Conservation (phyloP, 2,329 filamentous ascomycete genomes). For the Balansia obtecta region DNA sequence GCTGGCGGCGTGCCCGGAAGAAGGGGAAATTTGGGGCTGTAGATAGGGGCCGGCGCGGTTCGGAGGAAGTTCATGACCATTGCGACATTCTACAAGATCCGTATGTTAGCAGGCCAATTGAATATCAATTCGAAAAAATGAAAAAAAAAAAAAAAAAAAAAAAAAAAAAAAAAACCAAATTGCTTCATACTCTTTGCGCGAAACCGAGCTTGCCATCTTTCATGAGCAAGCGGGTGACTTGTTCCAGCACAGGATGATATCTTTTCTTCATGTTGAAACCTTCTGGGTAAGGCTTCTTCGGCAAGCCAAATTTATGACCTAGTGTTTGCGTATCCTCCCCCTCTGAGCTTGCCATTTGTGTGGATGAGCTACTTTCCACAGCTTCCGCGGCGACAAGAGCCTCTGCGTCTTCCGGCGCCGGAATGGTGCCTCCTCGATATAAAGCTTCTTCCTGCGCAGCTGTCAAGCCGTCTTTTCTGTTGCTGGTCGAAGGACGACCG, state of each 20-base stretch:
- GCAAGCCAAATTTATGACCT: slow-evolving; percentile 70
- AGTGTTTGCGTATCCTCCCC: slow-evolving; percentile 19
- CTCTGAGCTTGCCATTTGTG: slow-evolving; percentile 8
- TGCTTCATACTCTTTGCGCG: slow-evolving; percentile 62
- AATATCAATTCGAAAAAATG: no score
- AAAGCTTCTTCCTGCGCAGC: slow-evolving; percentile 31
- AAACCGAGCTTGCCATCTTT: slow-evolving; percentile 75
- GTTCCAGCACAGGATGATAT: slow-evolving; percentile 74
- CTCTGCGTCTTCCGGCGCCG: slow-evolving; percentile 21
- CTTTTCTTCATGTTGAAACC: slow-evolving; percentile 58
- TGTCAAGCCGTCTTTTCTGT: slow-evolving; percentile 23
- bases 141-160: background rate
- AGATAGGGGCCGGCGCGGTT: slow-evolving; percentile 66
- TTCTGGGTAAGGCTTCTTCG: slow-evolving; percentile 51
- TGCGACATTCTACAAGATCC: slow-evolving; percentile 58
- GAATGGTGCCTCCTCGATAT: slow-evolving; percentile 29
- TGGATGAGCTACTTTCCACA: slow-evolving; percentile 9
- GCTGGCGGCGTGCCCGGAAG: slow-evolving; percentile 67
- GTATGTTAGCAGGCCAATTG: slow-evolving; percentile 7
- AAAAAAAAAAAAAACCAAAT: background rate
- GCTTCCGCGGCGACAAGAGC: slow-evolving; percentile 15
- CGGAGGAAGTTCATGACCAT: slow-evolving; percentile 74
- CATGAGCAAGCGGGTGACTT: slow-evolving; percentile 89
- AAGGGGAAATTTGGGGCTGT: slow-evolving; percentile 58
- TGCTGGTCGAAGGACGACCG: slow-evolving; percentile 18